phyloP scores from a whole-genome alignment of 345 rosid species.

The Salix dunnii region DNA sequence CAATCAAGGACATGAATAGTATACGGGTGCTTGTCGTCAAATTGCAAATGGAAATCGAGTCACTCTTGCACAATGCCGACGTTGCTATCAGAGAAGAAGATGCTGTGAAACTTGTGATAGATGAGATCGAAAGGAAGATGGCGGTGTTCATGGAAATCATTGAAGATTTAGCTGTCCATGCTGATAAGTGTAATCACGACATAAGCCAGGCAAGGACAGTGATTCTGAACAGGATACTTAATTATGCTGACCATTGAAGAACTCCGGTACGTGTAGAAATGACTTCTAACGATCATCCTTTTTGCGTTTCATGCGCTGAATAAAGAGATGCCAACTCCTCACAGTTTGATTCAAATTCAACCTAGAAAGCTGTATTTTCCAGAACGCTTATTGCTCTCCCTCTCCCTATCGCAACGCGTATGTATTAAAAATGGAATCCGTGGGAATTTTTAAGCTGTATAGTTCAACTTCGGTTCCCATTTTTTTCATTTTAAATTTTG shows the following conservation, averaged over 20 bases:
- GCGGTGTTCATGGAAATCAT: slow-evolving; percentile 50
- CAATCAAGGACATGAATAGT: slow-evolving; percentile 63
- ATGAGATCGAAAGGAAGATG: slow-evolving; percentile 75
- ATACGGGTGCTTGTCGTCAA: slow-evolving; percentile 51
- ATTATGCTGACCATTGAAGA: slow-evolving; percentile 36
- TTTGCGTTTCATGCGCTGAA: no score
- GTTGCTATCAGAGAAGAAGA: slow-evolving; percentile 54
- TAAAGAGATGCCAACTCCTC: no score
- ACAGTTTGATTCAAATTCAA: neutral
- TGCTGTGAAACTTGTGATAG: slow-evolving; percentile 57
- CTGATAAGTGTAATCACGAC: slow-evolving; percentile 64
- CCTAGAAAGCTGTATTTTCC: no score
- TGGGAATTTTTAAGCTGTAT: slow-evolving; percentile 22
- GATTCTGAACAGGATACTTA: slow-evolving; percentile 60
- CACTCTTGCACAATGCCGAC: slow-evolving; percentile 46
- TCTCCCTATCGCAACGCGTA: neutral
- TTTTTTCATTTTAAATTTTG: no score
- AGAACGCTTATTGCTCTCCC: neutral
- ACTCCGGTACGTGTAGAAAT: slow-evolving; percentile 16
- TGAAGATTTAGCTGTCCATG: slow-evolving; percentile 57
- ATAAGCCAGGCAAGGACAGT: slow-evolving; percentile 72
- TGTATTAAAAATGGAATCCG: neutral
- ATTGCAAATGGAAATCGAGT: slow-evolving; percentile 55
- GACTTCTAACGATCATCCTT: neutral
- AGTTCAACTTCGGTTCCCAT: no score